Base-by-base conservation (phyloP, 2,329 filamentous ascomycete genomes). In the Beauveria sp. region DNA sequence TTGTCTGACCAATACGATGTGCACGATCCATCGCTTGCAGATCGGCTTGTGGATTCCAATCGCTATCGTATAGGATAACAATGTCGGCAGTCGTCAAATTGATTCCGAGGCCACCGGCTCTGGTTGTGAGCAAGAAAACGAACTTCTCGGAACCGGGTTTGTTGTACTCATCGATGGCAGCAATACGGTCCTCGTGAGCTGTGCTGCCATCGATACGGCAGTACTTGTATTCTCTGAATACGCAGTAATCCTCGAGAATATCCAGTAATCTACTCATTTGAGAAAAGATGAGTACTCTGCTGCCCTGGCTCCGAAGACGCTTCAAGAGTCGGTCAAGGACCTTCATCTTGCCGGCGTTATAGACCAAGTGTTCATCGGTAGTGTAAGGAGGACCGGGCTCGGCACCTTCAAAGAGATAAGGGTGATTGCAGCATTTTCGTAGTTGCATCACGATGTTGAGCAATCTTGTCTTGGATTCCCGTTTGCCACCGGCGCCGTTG, bases 371-470 rank as follows among this genome's bases (percentile, higher is more conserved):
- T 75, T 97, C 93, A 70, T 99, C 94, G 0, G 93, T 99, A 1
- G 96, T 99, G 72, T 97, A 99, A 1, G 96, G 94, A 14, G 94
- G 96, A 30, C 94, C 94, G 47, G 94, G 94, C 72, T 99, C 94
- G 10, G 94, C 94, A 59, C 94, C 94, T 72, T 99, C 94, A 67
- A 99, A 99, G 1, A 99, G 84, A 69, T 99, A 99, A 0, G 94
- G 94, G 71, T 99, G 94, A 69, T 99, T 99, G 74, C 94, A 99
- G 77, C 94, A 99, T 76, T 99, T 99, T 68, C 94, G 89, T 65
- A 99, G 84, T 75, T 99, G 94, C 94, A 99, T 99, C 68, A 99
- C 94, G 70, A 99, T 99, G 76, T 99, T 99, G 65, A 99, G 82
- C 24, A 99, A 83, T 65, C 94, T 87, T 1, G 94, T 99, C 79